phyloP scores from a whole-genome alignment of 345 rosid species.

The Erucastrum elatum region DNA sequence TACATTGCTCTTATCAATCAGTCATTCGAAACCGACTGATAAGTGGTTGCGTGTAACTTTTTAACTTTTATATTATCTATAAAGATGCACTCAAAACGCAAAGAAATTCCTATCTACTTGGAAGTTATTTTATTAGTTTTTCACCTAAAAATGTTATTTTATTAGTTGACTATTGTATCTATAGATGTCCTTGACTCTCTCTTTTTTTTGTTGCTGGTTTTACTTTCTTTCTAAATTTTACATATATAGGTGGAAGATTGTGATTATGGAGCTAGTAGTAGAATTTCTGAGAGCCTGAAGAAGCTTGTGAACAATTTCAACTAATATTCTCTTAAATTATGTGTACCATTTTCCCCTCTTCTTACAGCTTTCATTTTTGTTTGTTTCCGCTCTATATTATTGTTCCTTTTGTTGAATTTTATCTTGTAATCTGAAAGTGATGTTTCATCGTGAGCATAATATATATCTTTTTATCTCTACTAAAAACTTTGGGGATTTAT shows the following conservation, averaged over 20 bases:
- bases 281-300: slow-evolving; percentile 26
- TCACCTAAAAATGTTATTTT: neutral
- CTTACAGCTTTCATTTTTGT: neutral
- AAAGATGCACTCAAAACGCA: slow-evolving; percentile 15
- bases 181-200: neutral
- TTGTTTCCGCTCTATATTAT: neutral
- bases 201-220: neutral
- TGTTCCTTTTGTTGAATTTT: slow-evolving; percentile 1
- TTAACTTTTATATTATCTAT: neutral
- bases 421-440: slow-evolving; percentile 7
- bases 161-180: neutral
- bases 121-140: neutral
- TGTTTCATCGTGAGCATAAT: slow-evolving; percentile 20
- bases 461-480: neutral
- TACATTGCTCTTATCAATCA: neutral
- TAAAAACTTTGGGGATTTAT: slow-evolving; percentile 1
- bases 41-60: neutral
- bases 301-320: slow-evolving; percentile 19
- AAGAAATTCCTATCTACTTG: neutral
- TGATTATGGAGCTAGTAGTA: slow-evolving; percentile 24
- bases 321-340: neutral
- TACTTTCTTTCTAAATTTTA: neutral
- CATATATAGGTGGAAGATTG: slow-evolving; percentile 32
- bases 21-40: neutral
- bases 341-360: neutral